Conservation (phyloP, 2,329 filamentous ascomycete genomes). For the Xylariaceae sp. region DNA sequence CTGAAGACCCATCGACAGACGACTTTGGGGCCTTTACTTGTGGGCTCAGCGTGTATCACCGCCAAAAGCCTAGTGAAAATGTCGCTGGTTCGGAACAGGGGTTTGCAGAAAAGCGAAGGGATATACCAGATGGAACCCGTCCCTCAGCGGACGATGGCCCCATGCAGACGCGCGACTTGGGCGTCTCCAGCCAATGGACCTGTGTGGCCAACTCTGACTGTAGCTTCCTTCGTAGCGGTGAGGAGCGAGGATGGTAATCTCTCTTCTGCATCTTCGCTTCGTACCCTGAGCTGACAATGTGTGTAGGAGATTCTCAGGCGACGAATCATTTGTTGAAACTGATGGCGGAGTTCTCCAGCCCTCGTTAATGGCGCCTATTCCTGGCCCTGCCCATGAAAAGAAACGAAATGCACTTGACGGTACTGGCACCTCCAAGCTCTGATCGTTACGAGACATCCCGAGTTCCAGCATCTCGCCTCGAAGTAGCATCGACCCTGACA, state of each 20-base stretch:
- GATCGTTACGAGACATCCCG: constrained; percentile 1
- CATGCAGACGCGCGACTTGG: constrained; percentile 48
- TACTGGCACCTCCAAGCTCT: constrained; percentile 13
- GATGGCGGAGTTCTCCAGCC: constrained; percentile 20
- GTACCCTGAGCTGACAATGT: constrained; percentile 14
- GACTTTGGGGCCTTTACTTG: constrained; percentile 86
- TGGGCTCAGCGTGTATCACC: constrained; percentile 62
- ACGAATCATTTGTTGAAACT: constrained; percentile 34
- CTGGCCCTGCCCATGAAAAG: constrained; percentile 19
- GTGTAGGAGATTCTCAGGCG: constrained; percentile 35
- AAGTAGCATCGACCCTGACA: constrained; percentile 1
- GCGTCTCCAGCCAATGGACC: constrained; percentile 70
- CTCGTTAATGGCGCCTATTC: constrained; percentile 18
- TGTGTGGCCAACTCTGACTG: constrained; percentile 80
- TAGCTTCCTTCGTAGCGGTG: constrained; percentile 70
- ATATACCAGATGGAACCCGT: no score
- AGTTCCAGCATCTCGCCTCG: not conserved
- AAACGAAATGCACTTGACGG: not conserved
- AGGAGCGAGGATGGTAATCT: constrained; percentile 79
- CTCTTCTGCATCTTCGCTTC: constrained; percentile 1
- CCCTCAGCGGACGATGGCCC: no score
- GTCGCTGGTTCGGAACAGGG: constrained; percentile 5
- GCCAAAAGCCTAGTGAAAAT: constrained; percentile 16
- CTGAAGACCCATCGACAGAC: constrained; percentile 62
- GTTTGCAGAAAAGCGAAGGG: constrained; percentile 4